Evolutionary conservation across 805 yeast species (phyloP).

Genomic region (Candida parachauliodes): DNA sequence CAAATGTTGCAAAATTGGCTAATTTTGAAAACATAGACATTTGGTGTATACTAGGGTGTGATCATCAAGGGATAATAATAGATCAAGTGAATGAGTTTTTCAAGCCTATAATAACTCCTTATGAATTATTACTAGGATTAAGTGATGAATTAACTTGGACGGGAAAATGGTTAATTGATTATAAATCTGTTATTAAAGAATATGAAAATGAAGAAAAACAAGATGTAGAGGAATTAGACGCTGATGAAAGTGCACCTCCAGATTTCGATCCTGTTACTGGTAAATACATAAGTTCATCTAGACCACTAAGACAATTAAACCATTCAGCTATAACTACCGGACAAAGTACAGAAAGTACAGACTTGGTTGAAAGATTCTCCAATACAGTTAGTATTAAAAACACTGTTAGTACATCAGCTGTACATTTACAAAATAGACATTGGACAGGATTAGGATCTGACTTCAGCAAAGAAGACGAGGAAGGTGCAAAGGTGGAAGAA

Average conservation of each 20-base stretch:
- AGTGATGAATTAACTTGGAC: conserved; percentile 80
- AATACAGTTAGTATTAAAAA: conserved; percentile 61
- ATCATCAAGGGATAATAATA: conserved; percentile 85
- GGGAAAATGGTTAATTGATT: conserved; percentile 88
- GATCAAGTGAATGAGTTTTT: conserved; percentile 77
- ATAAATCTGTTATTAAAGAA: conserved; percentile 47
- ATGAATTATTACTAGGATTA: conserved; percentile 80
- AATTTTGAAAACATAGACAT: conserved; percentile 91
- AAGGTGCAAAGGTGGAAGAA: conserved; percentile 79
- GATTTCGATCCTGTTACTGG: conserved; percentile 90
- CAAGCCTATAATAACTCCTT: conserved; percentile 92
- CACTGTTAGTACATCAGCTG: conserved; percentile 88
- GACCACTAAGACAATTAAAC: conserved; percentile 67
- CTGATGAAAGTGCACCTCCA: conserved; percentile 56
- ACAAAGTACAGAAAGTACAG: conserved; percentile 24
- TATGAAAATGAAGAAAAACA: conserved; percentile 24
- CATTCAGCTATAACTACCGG: conserved; percentile 63
- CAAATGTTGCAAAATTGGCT: conserved; percentile 94
- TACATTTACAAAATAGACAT: conserved; percentile 60
- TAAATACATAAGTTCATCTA: conserved; percentile 57
- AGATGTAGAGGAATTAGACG: conserved; percentile 20
- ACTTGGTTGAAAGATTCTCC: conserved; percentile 55
- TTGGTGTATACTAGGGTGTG: conserved; percentile 95
- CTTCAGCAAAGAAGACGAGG: conserved; percentile 41
- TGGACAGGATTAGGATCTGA: conserved; percentile 96